Evolutionary conservation across 345 rosid genomes (phyloP), one percentile per base, ranked within the genome.

Genomic region (Populus pruinosa): DNA sequence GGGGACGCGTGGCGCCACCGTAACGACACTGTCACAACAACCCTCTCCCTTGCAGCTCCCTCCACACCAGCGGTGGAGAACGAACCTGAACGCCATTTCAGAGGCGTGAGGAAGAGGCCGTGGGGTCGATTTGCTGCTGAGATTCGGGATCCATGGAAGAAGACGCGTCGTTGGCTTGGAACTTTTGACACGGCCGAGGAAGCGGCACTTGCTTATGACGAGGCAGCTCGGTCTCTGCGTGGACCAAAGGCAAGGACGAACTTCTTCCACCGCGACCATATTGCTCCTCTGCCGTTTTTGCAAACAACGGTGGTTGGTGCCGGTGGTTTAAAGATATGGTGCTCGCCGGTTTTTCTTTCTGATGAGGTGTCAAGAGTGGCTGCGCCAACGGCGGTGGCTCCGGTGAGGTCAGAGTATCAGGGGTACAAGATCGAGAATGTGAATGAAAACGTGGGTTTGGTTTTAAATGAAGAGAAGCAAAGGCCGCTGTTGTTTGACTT

Each of bases 81-180:
- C 20, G 55, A 41, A 14, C 33, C 38, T 17, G 17, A 55, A 55
- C 61, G 75, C 72, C 69, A 78, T 23, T 85, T 77, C 53, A 56
- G 87, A 17, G 87, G 87, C 35, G 87, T 82, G 5, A 74, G 85
- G 47, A 85, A 79, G 75, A 82, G 85, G 53, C 84, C 84, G 13
- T 84, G 87, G 84, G 84, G 84, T 50, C 70, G 84, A 20, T 84
- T 81, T 23, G 85, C 87, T 6, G 85, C 87, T 18, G 85, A 85
- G 85, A 85, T 79, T 76, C 78, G 85, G 16, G 85, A 82, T 66
- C 87, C 85, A 0, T 79, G 79, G 85, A 85, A 82, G 73, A 85
- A 85, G 80, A 74, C 87, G 5, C 85, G 87, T 13, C 77, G 83
- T 7, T 82, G 85, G 87, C 81, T 85, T 13, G 87, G 83, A 16